These are phyloP conservation scores for Phytopythium chamaehyphon DNA, from an alignment of 352 stramenopile species.

Conservation along the genomic window DNA sequence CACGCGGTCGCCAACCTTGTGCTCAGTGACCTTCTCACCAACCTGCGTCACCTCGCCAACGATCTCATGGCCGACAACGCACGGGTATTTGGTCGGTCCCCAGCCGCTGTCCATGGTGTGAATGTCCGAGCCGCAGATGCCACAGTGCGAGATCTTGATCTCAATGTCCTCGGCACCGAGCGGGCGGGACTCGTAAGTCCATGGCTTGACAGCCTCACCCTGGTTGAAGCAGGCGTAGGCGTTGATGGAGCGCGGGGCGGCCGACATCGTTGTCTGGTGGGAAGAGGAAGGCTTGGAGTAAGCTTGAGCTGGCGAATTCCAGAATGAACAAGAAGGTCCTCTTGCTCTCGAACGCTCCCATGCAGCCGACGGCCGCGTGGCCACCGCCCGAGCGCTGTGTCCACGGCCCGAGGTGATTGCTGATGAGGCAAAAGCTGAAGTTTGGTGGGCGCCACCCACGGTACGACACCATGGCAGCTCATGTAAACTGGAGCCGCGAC, in stretches of 20 bases:
- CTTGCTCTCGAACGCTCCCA: not conserved
- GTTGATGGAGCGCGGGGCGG: conserved; percentile 35
- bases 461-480: too few species aligned
- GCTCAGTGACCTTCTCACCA: conserved; percentile 40
- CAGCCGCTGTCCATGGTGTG: conserved; percentile 49
- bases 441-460: too few species aligned
- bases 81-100: conserved; percentile 35
- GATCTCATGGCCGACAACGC: conserved; percentile 52
- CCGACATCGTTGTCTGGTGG: conserved; percentile 8
- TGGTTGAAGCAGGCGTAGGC: conserved; percentile 36
- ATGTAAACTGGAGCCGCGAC: too few species aligned
- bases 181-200: conserved; percentile 41
- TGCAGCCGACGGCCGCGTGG: not conserved
- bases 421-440: too few species aligned
- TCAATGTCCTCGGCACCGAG: conserved; percentile 43
- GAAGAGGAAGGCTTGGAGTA: not conserved
- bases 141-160: conserved; percentile 60
- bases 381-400: too few species aligned
- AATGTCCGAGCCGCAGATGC: conserved; percentile 55
- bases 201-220: conserved; percentile 22
- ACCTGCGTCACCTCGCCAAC: conserved; percentile 37
- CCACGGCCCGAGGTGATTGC: too few species aligned
- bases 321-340: conserved; percentile 21
- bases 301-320: conserved; percentile 18
- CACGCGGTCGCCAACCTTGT: conserved; percentile 69